Evolutionary conservation across 2,329 filamentous ascomycete species (phyloP), one percentile per base, ranked within the genome.

Genomic region (Bipolaris oryzae): DNA sequence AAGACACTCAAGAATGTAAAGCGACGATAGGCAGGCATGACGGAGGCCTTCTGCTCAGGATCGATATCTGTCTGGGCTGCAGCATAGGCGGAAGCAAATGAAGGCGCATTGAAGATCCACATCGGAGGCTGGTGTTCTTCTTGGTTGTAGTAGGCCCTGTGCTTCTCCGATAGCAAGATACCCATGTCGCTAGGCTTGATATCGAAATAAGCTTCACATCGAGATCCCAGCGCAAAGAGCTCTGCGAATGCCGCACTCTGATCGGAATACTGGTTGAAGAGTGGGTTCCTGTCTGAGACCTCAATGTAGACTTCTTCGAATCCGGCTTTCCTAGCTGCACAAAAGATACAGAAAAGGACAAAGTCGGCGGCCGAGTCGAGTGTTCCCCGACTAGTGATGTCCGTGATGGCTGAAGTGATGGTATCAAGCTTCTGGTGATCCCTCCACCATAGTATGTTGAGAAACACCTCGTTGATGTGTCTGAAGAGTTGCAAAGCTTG

Each of bases 191-290:
- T 77, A 1, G 70, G 75, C 39, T 65, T 68, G 46, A 87, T 80
- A 56, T 85, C 85, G 55, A 88, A 86, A 65, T 87, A 88, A 0
- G 82, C 79, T 57, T 87, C 84, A 64, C 86, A 88, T 51, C 85
- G 82, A 3, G 85, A 87, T 1, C 86, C 86, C 1, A 87, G 76
- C 0, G 85, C 85, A 72, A 86, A 88, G 0, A 86, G 81, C 67
- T 88, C 86, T 0, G 85, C 82, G 63, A 88, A 88, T 6, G 84
- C 84, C 31, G 85, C 85, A 13, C 85, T 85, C 69, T 88, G 86
- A 54, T 88, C 86, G 1, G 84, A 78, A 53, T 86, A 85, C 18
- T 82, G 79, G 51, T 86, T 84, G 70, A 86, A 86, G 9, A 87
- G 75, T 0, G 85, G 85, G 63, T 86, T 87, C 7, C 85, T 78